phyloP scores from a whole-genome alignment of 78 protist genomes.

The Goniomonas avonlea region DNA sequence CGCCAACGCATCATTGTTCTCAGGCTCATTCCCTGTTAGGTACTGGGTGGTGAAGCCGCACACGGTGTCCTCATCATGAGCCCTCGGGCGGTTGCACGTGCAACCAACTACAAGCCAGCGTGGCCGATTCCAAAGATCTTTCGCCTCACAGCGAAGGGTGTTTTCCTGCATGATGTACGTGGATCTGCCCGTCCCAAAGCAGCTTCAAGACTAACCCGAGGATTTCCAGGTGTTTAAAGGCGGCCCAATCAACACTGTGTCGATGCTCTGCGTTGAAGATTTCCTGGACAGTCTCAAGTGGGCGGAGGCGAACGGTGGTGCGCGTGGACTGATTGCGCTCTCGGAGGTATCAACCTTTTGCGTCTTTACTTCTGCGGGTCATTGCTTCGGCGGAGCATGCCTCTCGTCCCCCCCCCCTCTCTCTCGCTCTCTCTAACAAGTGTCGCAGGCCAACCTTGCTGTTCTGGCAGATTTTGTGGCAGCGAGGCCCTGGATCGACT shows the following conservation, averaged over 20 bases:
- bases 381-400: too few relatives aligned
- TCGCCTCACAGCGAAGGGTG: slow-evolving; percentile 23
- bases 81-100: slow-evolving; percentile 37
- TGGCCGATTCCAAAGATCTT: slow-evolving; percentile 38
- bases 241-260: slow-evolving; percentile 40
- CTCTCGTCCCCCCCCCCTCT: too few relatives aligned
- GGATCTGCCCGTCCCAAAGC: too few relatives aligned
- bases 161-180: too few relatives aligned
- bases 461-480: slow-evolving; percentile 8
- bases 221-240: slow-evolving; percentile 43
- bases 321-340: neutral
- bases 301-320: slow-evolving; percentile 15
- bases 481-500: neutral
- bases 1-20: neutral
- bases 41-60: slow-evolving; percentile 57
- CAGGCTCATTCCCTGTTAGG: neutral
- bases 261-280: slow-evolving; percentile 44
- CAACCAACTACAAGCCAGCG: slow-evolving; percentile 8
- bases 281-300: slow-evolving; percentile 45
- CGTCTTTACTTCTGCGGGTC: too few relatives aligned
- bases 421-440: too few relatives aligned
- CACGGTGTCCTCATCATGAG: slow-evolving; percentile 52
- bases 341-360: too few relatives aligned
- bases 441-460: slow-evolving; percentile 8
- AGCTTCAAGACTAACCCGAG: too few relatives aligned